Base-by-base conservation (phyloP, 768 basidiomycete species). In the Xerocomellus amylosporus region DNA sequence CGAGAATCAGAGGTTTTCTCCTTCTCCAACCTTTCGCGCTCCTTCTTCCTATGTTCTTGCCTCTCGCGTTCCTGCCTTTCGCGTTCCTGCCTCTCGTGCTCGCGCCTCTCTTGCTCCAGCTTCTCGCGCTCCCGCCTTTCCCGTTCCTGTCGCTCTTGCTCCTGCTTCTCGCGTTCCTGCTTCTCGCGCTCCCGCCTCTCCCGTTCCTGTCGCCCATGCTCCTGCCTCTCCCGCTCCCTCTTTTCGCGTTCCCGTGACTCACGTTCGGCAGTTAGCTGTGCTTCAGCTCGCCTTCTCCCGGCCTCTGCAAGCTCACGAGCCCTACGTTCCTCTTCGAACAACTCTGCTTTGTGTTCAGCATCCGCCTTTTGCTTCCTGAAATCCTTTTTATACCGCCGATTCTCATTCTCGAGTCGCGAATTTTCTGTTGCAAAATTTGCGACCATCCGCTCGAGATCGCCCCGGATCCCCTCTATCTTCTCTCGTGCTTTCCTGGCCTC, bases 401-500 rank as follows among this genome's bases (percentile, higher is more conserved):
- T 70, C 44, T 68, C 70, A 2, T 37, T 54, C 41, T 66, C 61
- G 8, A 71, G 71, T 42, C 63, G 56, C 46, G 54, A 56, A 49
- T 74, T 74, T 53, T 77, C 74, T 36, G 68, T 62, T 20, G 62
- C 65, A 56, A 74, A 77, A 10, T 71, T 66, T 0, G 73, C 59
- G 0, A 70, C 73, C 59, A 80, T 68, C 39, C 70, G 74, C 53
- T 70, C 63, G 1, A 77, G 70, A 39, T 77, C 76, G 5, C 53
- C 49, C 33, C 76, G 74, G 10, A 80, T 71, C 8, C 73, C 63
- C 20, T 65, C 60, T 53, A 80, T 75, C 55, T 75, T 76, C n/a
- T 64, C 63, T 53, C 76, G 71, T n/a, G 78, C 67, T 51, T 71
- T 73, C 54, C 60, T 67, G 6, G 71, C 70, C 49, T 78, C 79